A percentile compares a stretch with the other conserved stretches of the same genome.
These are phyloP conservation scores for Luffa acutangula DNA, from an alignment of 306 rosid genomes.

Conservation along the genomic window DNA sequence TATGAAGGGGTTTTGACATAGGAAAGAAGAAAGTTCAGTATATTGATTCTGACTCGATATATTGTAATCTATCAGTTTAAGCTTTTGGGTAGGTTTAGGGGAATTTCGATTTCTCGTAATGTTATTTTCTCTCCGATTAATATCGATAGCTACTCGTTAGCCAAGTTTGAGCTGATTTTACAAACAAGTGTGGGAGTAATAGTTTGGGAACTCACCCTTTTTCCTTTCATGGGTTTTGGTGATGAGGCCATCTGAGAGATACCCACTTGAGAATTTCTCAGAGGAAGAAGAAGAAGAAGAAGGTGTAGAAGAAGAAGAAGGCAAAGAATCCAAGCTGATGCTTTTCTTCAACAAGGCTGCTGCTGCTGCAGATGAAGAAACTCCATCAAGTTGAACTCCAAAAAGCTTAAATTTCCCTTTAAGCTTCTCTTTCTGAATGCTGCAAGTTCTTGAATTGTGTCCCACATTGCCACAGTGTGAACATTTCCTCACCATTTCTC, in stretches of 20 bases:
- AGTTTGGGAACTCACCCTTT: constrained; percentile 4
- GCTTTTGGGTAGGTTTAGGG: too few relatives aligned
- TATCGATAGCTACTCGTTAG: too few relatives aligned
- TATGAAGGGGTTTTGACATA: background rate
- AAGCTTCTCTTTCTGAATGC: background rate
- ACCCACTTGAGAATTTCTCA: constrained; percentile 2
- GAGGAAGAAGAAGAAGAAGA: constrained; percentile 2
- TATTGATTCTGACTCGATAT: too few relatives aligned
- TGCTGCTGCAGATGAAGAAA: too few relatives aligned
- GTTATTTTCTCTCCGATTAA: too few relatives aligned
- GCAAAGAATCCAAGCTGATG: constrained; percentile 9
- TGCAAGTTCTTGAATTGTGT: constrained; percentile 30
- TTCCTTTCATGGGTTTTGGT: constrained; percentile 14
- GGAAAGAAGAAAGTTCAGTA: background rate
- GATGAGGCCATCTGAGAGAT: constrained; percentile 14
- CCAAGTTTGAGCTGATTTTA: too few relatives aligned
- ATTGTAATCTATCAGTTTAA: too few relatives aligned
- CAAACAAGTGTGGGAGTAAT: too few relatives aligned
- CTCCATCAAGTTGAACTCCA: constrained; percentile 20
- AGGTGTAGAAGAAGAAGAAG: constrained; percentile 1
- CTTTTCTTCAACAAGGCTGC: background rate
- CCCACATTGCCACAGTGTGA: constrained; percentile 26
- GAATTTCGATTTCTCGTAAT: too few relatives aligned
- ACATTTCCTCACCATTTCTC: constrained; percentile 19
- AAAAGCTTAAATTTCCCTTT: constrained; percentile 10